Percentiles rank a stretch among this genome's conserved stretches.
Conservation (phyloP, 768 basidiomycete genomes). For the Mycena rosella region DNA sequence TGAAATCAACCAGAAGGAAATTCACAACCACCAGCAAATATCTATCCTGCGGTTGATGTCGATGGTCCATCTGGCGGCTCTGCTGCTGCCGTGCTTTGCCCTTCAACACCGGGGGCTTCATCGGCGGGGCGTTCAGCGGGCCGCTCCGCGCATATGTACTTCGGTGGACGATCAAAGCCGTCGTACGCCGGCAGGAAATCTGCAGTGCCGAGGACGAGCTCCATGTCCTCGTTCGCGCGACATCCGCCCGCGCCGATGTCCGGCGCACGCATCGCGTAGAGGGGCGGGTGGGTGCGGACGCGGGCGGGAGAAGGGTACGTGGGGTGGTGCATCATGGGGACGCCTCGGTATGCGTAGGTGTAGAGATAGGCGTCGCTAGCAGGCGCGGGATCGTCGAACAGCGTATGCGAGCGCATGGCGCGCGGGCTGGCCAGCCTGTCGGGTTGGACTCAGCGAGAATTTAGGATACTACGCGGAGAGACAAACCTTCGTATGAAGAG, state of each 20-base stretch:
- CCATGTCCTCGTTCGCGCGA: neutral
- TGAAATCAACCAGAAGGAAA: too few species aligned
- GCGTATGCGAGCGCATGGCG: too few species aligned
- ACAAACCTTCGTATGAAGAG: neutral
- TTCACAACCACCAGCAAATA: too few species aligned
- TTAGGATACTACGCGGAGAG: too few species aligned
- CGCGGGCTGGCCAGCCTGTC: too few species aligned
- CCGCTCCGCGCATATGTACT: neutral
- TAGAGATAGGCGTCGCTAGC: neutral
- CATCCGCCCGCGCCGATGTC: constrained; percentile 7
- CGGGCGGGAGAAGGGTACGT: neutral
- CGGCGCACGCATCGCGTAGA: neutral
- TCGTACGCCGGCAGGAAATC: constrained; percentile 13
- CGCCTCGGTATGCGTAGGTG: neutral
- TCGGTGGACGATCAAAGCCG: constrained; percentile 6
- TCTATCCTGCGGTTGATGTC: too few species aligned
- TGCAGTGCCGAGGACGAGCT: neutral
- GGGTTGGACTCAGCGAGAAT: too few species aligned
- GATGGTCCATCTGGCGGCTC: too few species aligned
- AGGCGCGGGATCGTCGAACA: too few species aligned
- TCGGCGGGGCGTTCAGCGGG: neutral
- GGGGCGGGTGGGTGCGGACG: neutral
- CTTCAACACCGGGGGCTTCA: neutral
- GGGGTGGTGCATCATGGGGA: neutral
- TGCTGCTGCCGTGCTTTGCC: too few species aligned